Evolutionary conservation across 2,329 filamentous ascomycete genomes (phyloP), one percentile per base, ranked within the genome.

Genomic region (Xylaria sp.): DNA sequence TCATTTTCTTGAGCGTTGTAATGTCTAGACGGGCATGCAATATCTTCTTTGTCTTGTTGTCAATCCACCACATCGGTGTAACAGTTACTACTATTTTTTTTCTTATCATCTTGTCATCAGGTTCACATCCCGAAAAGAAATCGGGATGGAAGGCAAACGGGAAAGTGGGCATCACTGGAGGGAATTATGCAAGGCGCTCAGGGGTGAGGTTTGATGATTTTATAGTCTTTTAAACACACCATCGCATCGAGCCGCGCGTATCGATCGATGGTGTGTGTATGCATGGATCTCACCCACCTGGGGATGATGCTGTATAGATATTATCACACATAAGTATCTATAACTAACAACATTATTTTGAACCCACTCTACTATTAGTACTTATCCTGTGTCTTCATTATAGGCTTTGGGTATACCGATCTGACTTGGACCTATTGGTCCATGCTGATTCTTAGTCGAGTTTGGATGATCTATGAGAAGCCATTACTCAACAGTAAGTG

Each of bases 131-230:
- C 48, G 34, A 37, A 39, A 28, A 48, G 46, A 46, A 41, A 63
- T 37, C 34, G 59, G 52, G 66, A 68, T 56, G 63, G 63, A 69
- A 63, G 48, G 67, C 56, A 62, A 62, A n/a, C 50, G 51, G 44
- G 54, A 55, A 63, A 1, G 34, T 37, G 34, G 63, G 59, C 63
- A 66, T 71, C 28, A 61, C 50, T 32, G 44, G 34, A 37, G 34
- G 61, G 34, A 20, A 23, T 18, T 63, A 65, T 65, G 66, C 69
- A 63, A 67, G 69, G 69, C 69, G 69, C 69, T 71, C 23, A 59
- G 28, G 55, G 63, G 39, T 32, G 56, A 69, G 60, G 48, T 65
- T 63, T 50, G 41, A 65, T 60, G 52, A 57, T 64, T 58, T 62
- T 56, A 28, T 20, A 6, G 34, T 37, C 34, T 37, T 63, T 59